Evolutionary conservation across 2,329 filamentous ascomycete species (phyloP).

Genomic region (Trichoderma harzianum): DNA sequence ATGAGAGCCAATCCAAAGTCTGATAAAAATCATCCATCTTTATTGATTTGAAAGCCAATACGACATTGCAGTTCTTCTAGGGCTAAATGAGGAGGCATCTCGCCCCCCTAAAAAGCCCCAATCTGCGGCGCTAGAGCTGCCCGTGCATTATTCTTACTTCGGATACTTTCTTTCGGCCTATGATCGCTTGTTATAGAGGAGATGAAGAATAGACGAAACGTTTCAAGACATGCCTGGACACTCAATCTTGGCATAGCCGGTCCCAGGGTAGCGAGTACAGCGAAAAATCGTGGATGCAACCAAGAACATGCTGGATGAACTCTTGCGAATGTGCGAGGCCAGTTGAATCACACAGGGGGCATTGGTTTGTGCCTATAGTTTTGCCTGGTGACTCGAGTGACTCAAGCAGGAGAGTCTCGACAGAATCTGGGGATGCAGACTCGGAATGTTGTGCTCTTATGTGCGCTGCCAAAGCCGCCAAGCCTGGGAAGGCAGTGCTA

Average conservation of each 20-base stretch:
- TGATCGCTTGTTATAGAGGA: too few species aligned
- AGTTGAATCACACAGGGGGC: neutral
- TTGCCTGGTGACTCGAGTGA: neutral
- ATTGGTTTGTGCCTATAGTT: neutral
- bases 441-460: neutral
- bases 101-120: too few species aligned
- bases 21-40: neutral
- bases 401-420: too few species aligned
- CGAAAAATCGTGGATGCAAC: neutral
- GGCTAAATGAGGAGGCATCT: neutral
- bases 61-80: neutral
- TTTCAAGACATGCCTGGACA: neutral
- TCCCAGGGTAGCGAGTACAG: neutral
- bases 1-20: neutral
- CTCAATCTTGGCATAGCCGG: neutral
- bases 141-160: too few species aligned
- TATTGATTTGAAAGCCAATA: neutral
- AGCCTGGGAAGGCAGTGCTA: neutral
- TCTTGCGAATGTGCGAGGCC: neutral
- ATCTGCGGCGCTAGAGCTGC: too few species aligned
- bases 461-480: accelerated
- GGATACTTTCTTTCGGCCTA: too few species aligned
- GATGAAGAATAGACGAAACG: too few species aligned
- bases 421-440: neutral
- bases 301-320: neutral